These are phyloP conservation scores for Zygoascus hellenicus DNA, from an alignment of 1,139 yeast species.

Conservation along the genomic window DNA sequence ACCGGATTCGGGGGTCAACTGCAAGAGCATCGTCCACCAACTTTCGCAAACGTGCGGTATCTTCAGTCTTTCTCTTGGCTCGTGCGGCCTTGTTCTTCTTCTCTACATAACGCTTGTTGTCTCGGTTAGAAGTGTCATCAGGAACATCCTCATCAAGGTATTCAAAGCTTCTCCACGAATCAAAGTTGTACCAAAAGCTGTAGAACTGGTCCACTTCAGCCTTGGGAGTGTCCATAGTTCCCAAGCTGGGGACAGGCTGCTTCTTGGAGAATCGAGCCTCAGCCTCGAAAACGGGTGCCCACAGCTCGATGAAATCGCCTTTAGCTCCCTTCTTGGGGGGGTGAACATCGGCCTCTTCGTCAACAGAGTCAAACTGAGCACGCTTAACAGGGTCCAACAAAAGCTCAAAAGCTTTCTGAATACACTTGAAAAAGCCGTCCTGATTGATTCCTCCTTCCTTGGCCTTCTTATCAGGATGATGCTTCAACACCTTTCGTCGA, in stretches of 20 bases:
- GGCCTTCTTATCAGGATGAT: slow-evolving; percentile 97
- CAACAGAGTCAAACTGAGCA: slow-evolving; percentile 93
- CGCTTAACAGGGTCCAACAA: slow-evolving; percentile 81
- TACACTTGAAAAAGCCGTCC: slow-evolving; percentile 96
- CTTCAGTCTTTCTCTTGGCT: slow-evolving; percentile 97
- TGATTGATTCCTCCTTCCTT: slow-evolving; percentile 83
- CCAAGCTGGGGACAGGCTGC: slow-evolving; percentile 82
- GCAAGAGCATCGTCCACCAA: slow-evolving; percentile 80
- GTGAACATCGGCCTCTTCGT: slow-evolving; percentile 81
- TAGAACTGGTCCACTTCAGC: slow-evolving; percentile 86
- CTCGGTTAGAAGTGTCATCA: slow-evolving; percentile 98
- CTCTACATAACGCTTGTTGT: slow-evolving; percentile 97
- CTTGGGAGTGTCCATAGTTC: slow-evolving; percentile 61
- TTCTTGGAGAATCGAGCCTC: slow-evolving; percentile 90
- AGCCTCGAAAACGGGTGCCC: slow-evolving; percentile 87
- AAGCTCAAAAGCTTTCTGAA: slow-evolving; percentile 92
- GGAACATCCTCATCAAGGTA: slow-evolving; percentile 99
- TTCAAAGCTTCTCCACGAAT: slow-evolving; percentile 98
- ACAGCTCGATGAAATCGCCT: slow-evolving; percentile 76
- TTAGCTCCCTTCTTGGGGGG: slow-evolving; percentile 54
- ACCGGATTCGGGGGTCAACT: slow-evolving; percentile 92
- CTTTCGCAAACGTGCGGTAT: slow-evolving; percentile 82
- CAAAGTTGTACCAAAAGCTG: slow-evolving; percentile 89
- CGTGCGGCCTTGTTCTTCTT: slow-evolving; percentile 95
- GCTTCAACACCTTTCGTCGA: slow-evolving; percentile 92